Evolutionary conservation across 1,284 basidiomycete species (phyloP), one percentile per base, ranked within the genome.

Genomic region (Microbotryum scabiosae): DNA sequence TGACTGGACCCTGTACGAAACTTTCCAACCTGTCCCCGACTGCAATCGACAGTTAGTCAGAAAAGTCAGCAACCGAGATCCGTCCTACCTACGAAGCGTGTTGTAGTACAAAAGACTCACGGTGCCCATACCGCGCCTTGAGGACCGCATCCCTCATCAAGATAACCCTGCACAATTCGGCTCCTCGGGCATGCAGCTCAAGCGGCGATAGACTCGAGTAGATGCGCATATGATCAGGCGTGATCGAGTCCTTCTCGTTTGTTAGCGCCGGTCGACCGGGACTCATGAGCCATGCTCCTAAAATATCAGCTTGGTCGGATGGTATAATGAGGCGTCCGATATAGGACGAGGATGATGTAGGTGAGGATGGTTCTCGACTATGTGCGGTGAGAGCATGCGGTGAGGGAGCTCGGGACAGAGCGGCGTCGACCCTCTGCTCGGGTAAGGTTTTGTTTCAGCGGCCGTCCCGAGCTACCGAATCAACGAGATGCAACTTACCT

Each of bases 201-300:
- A 66, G 51, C 43, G 65, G 65, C 41, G 60, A 57, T 2, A 66
- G 32, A 43, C 60, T 62, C 32, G 62, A 64, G 51, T 66, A 66
- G 45, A 64, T 58, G 41, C 65, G 60, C 65, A 66, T 64, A 45
- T 66, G 65, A 10, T 66, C 62, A 2, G 65, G 49, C 36, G 59
- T 63, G 14, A 66, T 64, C 51, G 49, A 48, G 18, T 57, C 54
- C 45, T 53, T 59, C 51, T 62, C 55, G 5, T 43, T 51, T 44
- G 45, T 51, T 8, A 54, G 20, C 16, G 28, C 30, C 16, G 60
- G 65, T 25, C 61, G 44, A 1, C 59, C 60, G 7, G 59, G 60
- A 20, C 23, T 36, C 49, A 55, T 60, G 23, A 66, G 47, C 60
- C 60, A 66, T 21, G 36, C 12, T 14, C 55, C 51, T 18, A 66